These are phyloP conservation scores for Plasmodium relictum DNA, from an alignment of 169 alveolate species.

Conservation along the genomic window DNA sequence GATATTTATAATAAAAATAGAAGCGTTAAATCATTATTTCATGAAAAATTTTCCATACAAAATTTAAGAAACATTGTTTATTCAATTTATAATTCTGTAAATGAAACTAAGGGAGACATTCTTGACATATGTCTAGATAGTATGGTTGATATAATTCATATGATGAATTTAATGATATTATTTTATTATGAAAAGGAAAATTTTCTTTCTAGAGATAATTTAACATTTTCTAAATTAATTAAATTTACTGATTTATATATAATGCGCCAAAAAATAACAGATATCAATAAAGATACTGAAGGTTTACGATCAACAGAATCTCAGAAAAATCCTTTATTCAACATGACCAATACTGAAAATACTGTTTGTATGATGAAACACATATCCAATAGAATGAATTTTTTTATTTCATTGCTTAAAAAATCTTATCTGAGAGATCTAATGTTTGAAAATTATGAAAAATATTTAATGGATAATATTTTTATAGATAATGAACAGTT, in stretches of 20 bases:
- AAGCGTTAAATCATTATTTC: neutral
- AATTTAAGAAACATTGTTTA: constrained; percentile 18
- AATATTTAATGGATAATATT: neutral
- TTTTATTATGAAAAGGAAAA: neutral
- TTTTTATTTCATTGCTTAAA: constrained; percentile 12
- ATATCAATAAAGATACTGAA: neutral
- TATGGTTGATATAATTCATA: constrained; percentile 4
- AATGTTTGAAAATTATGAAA: constrained; percentile 31
- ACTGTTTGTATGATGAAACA: constrained; percentile 45
- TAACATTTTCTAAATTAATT: constrained; percentile 34
- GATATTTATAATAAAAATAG: constrained; percentile 39
- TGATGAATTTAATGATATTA: neutral
- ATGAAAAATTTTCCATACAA: constrained; percentile 25
- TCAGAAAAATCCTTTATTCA: neutral
- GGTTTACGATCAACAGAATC: neutral
- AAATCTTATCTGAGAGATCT: neutral
- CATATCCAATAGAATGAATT: constrained; percentile 23
- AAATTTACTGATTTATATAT: constrained; percentile 20
- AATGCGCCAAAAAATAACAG: constrained; percentile 5
- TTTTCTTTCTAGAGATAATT: neutral
- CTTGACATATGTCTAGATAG: constrained; percentile 1
- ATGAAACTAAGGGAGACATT: neutral
- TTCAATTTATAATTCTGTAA: neutral
- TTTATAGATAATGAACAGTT: neutral
- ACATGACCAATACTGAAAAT: neutral